Evolutionary conservation across 306 rosid species (phyloP).

Genomic region (Potentilla sterilis): DNA sequence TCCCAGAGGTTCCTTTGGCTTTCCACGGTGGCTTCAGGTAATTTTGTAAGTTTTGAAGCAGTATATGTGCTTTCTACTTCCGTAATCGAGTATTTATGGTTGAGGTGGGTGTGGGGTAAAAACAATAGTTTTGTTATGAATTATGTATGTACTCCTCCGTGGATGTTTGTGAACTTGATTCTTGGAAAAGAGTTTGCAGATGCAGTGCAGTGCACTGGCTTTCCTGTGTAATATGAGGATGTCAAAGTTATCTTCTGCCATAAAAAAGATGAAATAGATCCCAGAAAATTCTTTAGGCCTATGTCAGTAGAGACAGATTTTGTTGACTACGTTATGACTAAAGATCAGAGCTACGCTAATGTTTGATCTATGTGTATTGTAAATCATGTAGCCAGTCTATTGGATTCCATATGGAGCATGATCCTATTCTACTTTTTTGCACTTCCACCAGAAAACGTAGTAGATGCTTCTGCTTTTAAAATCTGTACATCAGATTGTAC

Average conservation of each 20-base stretch:
- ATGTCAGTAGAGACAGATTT: background rate
- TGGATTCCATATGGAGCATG: background rate
- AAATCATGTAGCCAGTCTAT: background rate
- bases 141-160: background rate
- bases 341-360: background rate
- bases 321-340: background rate
- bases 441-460: no score
- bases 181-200: background rate
- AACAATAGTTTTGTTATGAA: background rate
- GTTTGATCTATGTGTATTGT: background rate
- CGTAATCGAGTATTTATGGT: background rate
- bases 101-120: constrained; percentile 1
- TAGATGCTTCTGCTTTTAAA: background rate
- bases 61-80: background rate
- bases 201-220: background rate
- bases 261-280: constrained; percentile 7
- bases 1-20: constrained; percentile 80
- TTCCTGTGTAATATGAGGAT: background rate
- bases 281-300: background rate
- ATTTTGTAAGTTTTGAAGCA: constrained; percentile 34
- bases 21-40: constrained; percentile 98
- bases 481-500: background rate
- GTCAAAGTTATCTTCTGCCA: background rate
- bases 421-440: background rate
- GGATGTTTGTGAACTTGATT: background rate